These are phyloP conservation scores for Obelidium mucronatum DNA, from an alignment of 192 early-diverging fungal genomes.

Conservation along the genomic window DNA sequence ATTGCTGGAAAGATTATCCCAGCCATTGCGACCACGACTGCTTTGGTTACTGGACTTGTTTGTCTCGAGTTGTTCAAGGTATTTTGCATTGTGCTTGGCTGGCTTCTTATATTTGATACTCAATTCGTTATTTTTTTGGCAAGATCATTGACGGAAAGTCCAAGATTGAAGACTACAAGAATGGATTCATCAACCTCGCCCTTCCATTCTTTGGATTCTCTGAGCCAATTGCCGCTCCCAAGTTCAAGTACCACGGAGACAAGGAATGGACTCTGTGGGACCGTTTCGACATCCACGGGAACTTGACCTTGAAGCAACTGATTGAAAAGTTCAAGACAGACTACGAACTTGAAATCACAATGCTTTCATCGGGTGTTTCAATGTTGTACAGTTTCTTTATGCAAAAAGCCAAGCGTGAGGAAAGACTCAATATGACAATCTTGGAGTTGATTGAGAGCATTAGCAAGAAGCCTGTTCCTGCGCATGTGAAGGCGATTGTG, in stretches of 20 bases:
- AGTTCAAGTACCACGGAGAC: conserved; percentile 88
- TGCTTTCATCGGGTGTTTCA: conserved; percentile 89
- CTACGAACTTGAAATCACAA: conserved; percentile 88
- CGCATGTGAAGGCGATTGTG: conserved; percentile 84
- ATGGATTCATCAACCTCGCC: conserved; percentile 97
- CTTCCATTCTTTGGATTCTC: conserved; percentile 99
- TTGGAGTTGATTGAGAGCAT: conserved; percentile 79
- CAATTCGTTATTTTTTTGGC: neutral
- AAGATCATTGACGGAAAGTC: conserved; percentile 73
- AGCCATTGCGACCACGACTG: conserved; percentile 96
- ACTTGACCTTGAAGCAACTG: conserved; percentile 90
- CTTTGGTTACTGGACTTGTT: conserved; percentile 95
- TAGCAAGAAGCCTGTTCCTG: conserved; percentile 86
- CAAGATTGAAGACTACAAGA: conserved; percentile 97
- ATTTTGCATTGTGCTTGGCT: neutral
- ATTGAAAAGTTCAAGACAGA: conserved; percentile 83
- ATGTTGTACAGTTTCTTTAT: conserved; percentile 95
- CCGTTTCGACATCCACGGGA: conserved; percentile 83
- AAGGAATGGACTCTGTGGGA: conserved; percentile 94
- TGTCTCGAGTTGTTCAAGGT: conserved; percentile 98
- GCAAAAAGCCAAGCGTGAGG: conserved; percentile 84
- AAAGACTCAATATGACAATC: conserved; percentile 82
- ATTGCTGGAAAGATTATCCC: conserved; percentile 99
- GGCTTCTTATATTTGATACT: neutral
- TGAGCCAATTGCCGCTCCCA: conserved; percentile 93